A percentile compares a stretch with the other conserved stretches of the same genome.
phyloP scores from a whole-genome alignment of 768 basidiomycete species.

The Lactifluus subvellereus region DNA sequence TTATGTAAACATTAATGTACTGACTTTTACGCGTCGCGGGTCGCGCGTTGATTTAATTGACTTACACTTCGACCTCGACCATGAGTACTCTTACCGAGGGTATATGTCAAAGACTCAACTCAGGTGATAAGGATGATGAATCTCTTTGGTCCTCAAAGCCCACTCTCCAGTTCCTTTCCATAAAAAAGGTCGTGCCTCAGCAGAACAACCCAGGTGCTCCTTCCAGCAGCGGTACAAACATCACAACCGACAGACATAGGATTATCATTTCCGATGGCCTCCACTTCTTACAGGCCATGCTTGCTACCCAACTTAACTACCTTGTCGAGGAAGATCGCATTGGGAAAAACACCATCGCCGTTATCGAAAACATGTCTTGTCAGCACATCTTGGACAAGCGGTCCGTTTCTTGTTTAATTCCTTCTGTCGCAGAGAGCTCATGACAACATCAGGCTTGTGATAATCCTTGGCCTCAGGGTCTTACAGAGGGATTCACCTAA shows the following conservation, averaged over 20 bases:
- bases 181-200: conserved; percentile 59
- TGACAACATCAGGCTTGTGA: conserved; percentile 55
- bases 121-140: conserved; percentile 18
- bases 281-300: conserved; percentile 87
- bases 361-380: conserved; percentile 69
- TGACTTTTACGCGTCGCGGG: conserved; percentile 13
- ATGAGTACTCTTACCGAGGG: conserved; percentile 14
- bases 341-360: conserved; percentile 59
- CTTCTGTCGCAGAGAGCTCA: conserved; percentile 9
- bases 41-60: conserved; percentile 3
- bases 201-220: conserved; percentile 28
- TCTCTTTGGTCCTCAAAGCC: conserved; percentile 33
- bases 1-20: neutral
- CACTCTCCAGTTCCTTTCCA: conserved; percentile 73
- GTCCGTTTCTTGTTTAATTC: conserved; percentile 40
- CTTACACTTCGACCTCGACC: conserved; percentile 1
- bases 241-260: conserved; percentile 50
- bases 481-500: conserved; percentile 54
- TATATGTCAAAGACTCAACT: conserved; percentile 21
- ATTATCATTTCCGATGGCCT: conserved; percentile 88
- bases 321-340: conserved; percentile 62
- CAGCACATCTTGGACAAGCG: conserved; percentile 81
- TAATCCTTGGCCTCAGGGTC: conserved; percentile 63
- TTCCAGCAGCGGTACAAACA: conserved; percentile 8
- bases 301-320: conserved; percentile 84